Percentiles rank a stretch among this genome's conserved stretches.
phyloP scores from a whole-genome alignment of 441 rosid species.

The Raphanus hybrid region DNA sequence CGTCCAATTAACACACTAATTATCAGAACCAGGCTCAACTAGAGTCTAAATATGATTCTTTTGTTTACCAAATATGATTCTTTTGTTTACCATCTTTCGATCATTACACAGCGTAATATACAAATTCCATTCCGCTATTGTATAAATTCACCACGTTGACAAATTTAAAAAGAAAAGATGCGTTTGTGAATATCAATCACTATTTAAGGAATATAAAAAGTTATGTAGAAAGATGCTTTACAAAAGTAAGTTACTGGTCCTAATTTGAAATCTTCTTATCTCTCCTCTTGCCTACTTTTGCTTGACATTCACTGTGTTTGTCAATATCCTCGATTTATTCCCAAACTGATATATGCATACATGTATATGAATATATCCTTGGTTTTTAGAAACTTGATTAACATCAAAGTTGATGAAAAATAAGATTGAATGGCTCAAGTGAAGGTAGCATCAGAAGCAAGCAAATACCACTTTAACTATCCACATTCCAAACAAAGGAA shows the following conservation, averaged over 20 bases:
- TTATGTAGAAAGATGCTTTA: not conserved
- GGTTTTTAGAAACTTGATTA: not conserved
- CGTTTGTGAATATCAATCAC: conserved; percentile 9
- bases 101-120: not conserved
- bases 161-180: not conserved
- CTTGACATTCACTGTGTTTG: conserved; percentile 5
- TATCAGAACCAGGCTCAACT: not conserved
- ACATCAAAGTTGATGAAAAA: not conserved
- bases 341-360: not conserved
- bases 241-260: not conserved
- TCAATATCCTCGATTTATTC: not conserved
- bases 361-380: not conserved
- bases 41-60: not conserved
- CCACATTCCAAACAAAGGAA: not conserved
- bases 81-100: not conserved
- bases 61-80: not conserved
- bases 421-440: conserved; percentile 6
- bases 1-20: not conserved
- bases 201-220: not conserved
- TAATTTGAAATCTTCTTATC: not conserved
- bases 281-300: conserved; percentile 2
- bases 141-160: not conserved
- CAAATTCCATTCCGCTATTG: not conserved
- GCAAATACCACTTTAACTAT: conserved; percentile 14
- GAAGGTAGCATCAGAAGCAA: conserved; percentile 19